Evolutionary conservation across 768 basidiomycete species (phyloP), one percentile per base, ranked within the genome.

Genomic region (Leccinum incarnatum): DNA sequence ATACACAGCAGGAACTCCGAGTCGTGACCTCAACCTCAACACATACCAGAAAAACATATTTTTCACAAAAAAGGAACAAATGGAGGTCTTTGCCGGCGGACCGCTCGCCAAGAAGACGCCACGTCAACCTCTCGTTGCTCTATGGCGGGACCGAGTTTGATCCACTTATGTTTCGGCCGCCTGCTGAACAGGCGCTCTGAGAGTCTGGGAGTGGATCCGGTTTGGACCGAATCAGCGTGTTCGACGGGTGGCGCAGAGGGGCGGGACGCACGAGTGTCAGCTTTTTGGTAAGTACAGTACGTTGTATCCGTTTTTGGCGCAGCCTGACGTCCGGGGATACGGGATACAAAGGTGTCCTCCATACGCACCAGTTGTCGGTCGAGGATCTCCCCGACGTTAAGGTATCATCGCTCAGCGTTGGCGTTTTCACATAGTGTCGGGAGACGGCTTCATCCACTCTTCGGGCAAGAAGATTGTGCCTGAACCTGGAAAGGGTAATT

Each of bases 121-220:
- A 36, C 0, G 74, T 79, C 2, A 68, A 68, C 10, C 36, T 79
- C 11, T 46, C 55, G 23, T 32, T 57, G 69, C 8, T 74, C 1
- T 79, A 78, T 52, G 76, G 79, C 19, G 65, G 57, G 17, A 80
- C 75, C 1, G 78, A 80, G 59, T 69, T 73, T 42, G 70, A 74
- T 5, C 56, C 60, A 0, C 60, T 73, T 3, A 67, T 68, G 2
- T 53, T 62, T 25, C 65, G 60, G 1, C 56, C 64, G 1, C 56
- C 64, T 11, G 19, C 27, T 2, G 67, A 77, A 25, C 57, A 54
- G 45, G 47, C 73, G 27, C 32, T 30, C 30, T 30, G 30, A 32
- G 11, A 32, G 32, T 32, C 32, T 32, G 11, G 32, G 32, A 32
- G 32, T 32, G 32, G 32, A 12, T 32, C 32, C 65, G 66, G 19